Percentiles rank a stretch among this genome's conserved stretches.
These are phyloP conservation scores for Ballota nigra DNA, from an alignment of 257 asterid species.

Conservation along the genomic window DNA sequence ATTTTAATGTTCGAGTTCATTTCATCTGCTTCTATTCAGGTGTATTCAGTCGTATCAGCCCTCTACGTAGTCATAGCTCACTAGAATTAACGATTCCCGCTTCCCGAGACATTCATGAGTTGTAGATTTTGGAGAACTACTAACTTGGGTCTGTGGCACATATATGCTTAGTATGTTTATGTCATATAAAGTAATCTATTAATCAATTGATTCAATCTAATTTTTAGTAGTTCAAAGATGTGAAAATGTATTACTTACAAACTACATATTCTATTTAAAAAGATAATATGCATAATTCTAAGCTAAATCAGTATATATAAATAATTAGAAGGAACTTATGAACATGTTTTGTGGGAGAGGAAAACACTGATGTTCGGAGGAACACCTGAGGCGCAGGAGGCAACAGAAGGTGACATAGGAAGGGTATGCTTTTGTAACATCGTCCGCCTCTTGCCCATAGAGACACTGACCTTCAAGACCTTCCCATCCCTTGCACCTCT, in stretches of 20 bases:
- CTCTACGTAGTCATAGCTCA: not conserved
- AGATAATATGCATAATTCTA: not conserved
- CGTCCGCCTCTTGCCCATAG: too few relatives aligned
- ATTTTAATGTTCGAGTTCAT: not conserved
- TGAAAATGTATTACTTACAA: not conserved
- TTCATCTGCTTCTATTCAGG: not conserved
- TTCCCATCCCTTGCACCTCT: too few relatives aligned
- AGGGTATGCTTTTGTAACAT: too few relatives aligned
- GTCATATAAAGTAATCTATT: not conserved
- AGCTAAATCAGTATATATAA: not conserved
- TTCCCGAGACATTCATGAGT: not conserved
- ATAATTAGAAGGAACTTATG: not conserved
- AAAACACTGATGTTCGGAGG: not conserved
- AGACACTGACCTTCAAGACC: too few relatives aligned
- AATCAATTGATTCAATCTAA: not conserved
- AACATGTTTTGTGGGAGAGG: not conserved
- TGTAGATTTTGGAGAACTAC: not conserved
- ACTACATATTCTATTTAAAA: not conserved
- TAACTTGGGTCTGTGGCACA: not conserved
- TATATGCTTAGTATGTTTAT: not conserved
- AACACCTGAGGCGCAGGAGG: too few relatives aligned
- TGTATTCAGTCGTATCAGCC: not conserved
- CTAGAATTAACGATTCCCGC: not conserved
- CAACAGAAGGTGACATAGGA: too few relatives aligned
- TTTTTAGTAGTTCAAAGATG: not conserved